These are phyloP conservation scores for Xylaria longipes DNA, from an alignment of 495 filamentous ascomycete genomes.

Conservation along the genomic window DNA sequence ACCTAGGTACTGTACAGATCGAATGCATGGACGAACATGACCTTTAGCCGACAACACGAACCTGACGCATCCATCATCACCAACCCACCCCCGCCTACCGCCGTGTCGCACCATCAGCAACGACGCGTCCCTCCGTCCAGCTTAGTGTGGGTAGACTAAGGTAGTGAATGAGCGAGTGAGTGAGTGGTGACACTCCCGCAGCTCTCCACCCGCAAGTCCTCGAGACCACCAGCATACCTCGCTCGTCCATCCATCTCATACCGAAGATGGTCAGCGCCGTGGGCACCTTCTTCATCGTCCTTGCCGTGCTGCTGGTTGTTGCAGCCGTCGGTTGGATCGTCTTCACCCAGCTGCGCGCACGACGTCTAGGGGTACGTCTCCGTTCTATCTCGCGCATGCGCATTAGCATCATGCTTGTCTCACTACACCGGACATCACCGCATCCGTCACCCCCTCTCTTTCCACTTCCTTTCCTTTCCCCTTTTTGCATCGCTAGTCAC, in stretches of 20 bases:
- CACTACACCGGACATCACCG: conserved; percentile 30
- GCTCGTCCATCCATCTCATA: conserved; percentile 5
- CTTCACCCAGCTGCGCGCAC: conserved; percentile 65
- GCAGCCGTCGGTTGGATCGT: conserved; percentile 56
- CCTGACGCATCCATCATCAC: conserved; percentile 7
- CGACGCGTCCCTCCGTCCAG: background rate
- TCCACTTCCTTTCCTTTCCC: background rate
- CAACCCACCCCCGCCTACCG: conserved; percentile 1
- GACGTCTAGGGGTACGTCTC: conserved; percentile 62
- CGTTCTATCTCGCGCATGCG: conserved; percentile 36
- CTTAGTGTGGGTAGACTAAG: conserved; percentile 1
- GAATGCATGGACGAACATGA: background rate
- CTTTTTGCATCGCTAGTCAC: background rate
- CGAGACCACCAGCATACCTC: background rate
- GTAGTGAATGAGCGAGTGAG: background rate
- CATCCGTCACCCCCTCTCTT: conserved; percentile 7
- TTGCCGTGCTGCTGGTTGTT: conserved; percentile 56
- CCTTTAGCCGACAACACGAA: background rate
- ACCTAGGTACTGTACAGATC: background rate
- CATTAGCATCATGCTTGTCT: conserved; percentile 32
- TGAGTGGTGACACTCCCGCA: conserved; percentile 5
- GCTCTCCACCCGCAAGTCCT: conserved; percentile 10
- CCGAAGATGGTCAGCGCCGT: conserved; percentile 49
- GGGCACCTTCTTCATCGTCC: conserved; percentile 55
- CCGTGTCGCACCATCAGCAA: background rate